A percentile compares a stretch with the other conserved stretches of the same genome.
Conservation (phyloP, 495 filamentous ascomycete species). For the Daldinia childiae region DNA sequence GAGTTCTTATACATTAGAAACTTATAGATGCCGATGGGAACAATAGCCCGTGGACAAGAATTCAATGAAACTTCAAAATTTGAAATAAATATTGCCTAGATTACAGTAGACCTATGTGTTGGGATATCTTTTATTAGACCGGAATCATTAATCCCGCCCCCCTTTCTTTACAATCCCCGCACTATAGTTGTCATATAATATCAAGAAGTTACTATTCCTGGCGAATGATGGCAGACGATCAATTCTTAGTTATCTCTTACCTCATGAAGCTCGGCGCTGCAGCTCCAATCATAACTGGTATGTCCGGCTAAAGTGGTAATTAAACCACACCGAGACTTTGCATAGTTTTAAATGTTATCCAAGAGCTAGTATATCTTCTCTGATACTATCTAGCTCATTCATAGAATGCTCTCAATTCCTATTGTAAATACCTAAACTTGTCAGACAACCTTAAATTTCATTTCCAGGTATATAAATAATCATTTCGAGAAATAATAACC, state of each 20-base stretch:
- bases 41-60: not conserved
- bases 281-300: conserved; percentile 5
- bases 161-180: conserved; percentile 33
- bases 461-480: not conserved
- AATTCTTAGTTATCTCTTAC: conserved; percentile 34
- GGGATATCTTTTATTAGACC: conserved; percentile 21
- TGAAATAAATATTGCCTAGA: not conserved
- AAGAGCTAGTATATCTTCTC: conserved; percentile 41
- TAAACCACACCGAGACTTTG: conserved; percentile 23
- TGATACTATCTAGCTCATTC: conserved; percentile 25
- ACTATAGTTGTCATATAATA: conserved; percentile 22
- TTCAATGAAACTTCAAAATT: not conserved
- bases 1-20: not conserved
- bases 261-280: conserved; percentile 26
- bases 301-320: conserved; percentile 38
- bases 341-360: not conserved
- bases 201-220: conserved; percentile 22
- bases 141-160: conserved; percentile 15
- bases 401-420: conserved; percentile 7
- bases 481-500: not conserved
- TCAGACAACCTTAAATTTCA: not conserved
- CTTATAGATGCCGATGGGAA: not conserved
- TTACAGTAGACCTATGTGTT: not conserved
- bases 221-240: conserved; percentile 23
- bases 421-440: not conserved